phyloP scores from a whole-genome alignment of 768 basidiomycete species.

The Collybiopsis luxurians region DNA sequence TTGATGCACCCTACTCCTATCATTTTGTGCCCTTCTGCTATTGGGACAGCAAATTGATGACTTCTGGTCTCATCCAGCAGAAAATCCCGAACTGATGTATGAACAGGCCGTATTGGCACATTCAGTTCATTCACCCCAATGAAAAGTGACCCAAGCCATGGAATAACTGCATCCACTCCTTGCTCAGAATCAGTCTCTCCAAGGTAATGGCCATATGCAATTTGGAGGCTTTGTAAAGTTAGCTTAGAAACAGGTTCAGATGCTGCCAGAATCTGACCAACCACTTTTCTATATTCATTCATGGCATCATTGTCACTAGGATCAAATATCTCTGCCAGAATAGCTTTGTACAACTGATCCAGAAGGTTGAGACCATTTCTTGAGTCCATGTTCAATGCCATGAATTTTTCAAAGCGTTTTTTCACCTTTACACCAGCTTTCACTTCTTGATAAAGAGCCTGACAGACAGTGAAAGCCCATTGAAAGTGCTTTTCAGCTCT shows the following conservation, averaged over 20 bases:
- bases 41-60: background rate
- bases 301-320: background rate
- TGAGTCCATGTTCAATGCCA: background rate
- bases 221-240: background rate
- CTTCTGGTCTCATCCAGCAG: background rate
- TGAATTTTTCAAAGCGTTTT: background rate
- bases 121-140: background rate
- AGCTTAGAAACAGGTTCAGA: background rate
- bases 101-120: background rate
- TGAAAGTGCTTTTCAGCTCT: background rate
- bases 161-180: no score
- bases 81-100: constrained; percentile 1
- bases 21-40: background rate
- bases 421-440: background rate
- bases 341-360: background rate
- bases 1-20: background rate
- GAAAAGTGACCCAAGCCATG: constrained; percentile 1
- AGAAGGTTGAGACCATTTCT: background rate
- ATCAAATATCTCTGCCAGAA: background rate
- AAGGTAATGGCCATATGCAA: no score
- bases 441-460: background rate
- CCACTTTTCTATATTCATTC: background rate
- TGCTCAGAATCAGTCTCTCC: no score
- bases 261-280: background rate
- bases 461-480: background rate